Conservation (phyloP, 2,329 filamentous ascomycete species). For the Cercospora beticola region DNA sequence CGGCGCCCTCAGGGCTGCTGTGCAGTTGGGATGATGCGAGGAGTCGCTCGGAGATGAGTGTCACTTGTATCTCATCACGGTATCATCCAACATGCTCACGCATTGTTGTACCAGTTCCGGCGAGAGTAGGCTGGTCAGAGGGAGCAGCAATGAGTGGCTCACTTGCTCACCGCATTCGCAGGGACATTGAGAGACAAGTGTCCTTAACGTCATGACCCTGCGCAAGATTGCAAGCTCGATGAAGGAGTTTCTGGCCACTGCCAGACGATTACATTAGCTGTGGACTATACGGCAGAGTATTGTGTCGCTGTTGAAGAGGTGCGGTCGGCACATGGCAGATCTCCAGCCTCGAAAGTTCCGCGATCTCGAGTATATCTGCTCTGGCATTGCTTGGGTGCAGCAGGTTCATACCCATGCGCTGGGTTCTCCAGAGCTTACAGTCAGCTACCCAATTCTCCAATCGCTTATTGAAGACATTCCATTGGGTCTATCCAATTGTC, state of each 20-base stretch:
- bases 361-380: conserved; percentile 16
- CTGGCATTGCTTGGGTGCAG: conserved; percentile 11
- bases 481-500: not conserved
- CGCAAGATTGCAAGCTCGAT: not conserved
- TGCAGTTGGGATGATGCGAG: not conserved
- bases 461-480: not conserved
- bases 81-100: not conserved
- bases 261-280: not conserved
- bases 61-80: not conserved
- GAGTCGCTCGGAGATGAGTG: not conserved
- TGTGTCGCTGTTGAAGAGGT: not conserved
- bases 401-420: conserved; percentile 7
- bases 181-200: conserved; percentile 1
- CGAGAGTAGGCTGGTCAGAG: not conserved
- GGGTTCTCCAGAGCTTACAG: not conserved
- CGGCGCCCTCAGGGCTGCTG: not conserved
- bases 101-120: not conserved
- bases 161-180: not conserved
- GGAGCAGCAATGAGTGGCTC: not conserved
- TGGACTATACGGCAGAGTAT: not conserved
- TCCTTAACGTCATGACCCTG: not conserved
- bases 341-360: conserved; percentile 1
- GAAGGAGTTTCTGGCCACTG: not conserved
- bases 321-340: not conserved
- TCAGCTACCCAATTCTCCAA: not conserved